These are phyloP conservation scores for Salvia splendens DNA, from an alignment of 257 asterid species.

Conservation along the genomic window DNA sequence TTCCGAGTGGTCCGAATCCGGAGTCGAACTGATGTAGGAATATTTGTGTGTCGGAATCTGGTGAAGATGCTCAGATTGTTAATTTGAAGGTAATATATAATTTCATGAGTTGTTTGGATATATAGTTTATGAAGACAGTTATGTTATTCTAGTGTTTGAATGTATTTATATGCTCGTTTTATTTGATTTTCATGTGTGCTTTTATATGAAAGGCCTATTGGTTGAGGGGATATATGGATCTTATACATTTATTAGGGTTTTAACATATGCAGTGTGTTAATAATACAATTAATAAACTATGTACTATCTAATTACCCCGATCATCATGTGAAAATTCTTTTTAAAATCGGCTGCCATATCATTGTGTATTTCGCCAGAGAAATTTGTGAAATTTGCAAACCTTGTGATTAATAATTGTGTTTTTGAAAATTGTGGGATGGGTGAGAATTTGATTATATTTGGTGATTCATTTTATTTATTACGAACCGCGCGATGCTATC, in stretches of 20 bases:
- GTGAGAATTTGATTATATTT: too few species aligned
- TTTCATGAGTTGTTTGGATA: background rate
- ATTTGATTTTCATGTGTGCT: background rate
- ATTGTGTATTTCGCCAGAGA: too few species aligned
- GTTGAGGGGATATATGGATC: background rate
- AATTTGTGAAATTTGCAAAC: too few species aligned
- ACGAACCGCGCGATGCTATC: too few species aligned
- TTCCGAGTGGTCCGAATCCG: slow-evolving; percentile 90
- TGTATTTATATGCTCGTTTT: background rate
- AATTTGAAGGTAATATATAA: slow-evolving; percentile 24
- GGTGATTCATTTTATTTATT: too few species aligned
- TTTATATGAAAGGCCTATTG: slow-evolving; percentile 14
- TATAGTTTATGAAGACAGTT: background rate
- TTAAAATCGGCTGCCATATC: too few species aligned
- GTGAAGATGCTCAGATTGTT: background rate
- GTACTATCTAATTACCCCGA: background rate
- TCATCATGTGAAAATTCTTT: background rate
- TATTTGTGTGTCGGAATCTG: background rate
- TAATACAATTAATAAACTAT: too few species aligned
- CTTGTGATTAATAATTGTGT: too few species aligned
- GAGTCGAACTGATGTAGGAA: slow-evolving; percentile 61
- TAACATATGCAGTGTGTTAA: background rate
- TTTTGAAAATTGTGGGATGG: too few species aligned
- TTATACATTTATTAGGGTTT: background rate
- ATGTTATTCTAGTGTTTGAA: background rate